Conservation (phyloP, 192 early-diverging fungal species). For the Coemansia erecta region DNA sequence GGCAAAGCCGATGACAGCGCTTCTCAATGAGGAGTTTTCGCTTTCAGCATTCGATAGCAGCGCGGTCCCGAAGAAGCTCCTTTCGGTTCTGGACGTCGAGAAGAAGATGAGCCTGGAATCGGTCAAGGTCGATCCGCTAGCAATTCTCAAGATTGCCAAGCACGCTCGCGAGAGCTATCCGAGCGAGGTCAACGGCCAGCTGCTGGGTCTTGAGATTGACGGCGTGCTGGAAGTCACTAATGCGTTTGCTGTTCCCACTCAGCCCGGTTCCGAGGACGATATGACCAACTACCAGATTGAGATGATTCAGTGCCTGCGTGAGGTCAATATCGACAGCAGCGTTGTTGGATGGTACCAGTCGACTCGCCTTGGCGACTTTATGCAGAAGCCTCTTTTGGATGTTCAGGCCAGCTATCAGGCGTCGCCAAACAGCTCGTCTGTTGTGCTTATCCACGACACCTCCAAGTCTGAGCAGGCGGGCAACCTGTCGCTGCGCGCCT, state of each 20-base stretch:
- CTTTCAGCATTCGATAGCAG: conserved; percentile 32
- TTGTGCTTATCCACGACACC: conserved; percentile 92
- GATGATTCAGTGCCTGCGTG: conserved; percentile 90
- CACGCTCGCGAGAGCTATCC: conserved; percentile 86
- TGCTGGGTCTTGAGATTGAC: conserved; percentile 90
- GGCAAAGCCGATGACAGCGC: conserved; percentile 52
- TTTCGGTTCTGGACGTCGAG: conserved; percentile 60
- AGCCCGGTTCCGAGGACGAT: conserved; percentile 58
- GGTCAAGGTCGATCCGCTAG: conserved; percentile 77
- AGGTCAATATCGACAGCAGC: conserved; percentile 94
- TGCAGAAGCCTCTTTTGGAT: conserved; percentile 88
- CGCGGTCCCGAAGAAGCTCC: conserved; percentile 33
- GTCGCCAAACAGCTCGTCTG: conserved; percentile 72
- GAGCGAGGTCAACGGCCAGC: conserved; percentile 80
- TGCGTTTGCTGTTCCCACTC: conserved; percentile 80
- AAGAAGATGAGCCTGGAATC: conserved; percentile 53
- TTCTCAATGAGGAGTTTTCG: conserved; percentile 36
- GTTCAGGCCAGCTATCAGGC: conserved; percentile 89
- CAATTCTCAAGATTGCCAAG: conserved; percentile 96
- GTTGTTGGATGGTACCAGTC: conserved; percentile 98
- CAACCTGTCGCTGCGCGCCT: conserved; percentile 81
- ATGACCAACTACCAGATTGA: conserved; percentile 85
- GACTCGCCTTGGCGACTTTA: conserved; percentile 81
- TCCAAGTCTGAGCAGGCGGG: conserved; percentile 79
- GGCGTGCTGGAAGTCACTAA: conserved; percentile 92